These are phyloP conservation scores for Mucor plumbeus DNA, from an alignment of 371 early-diverging fungal species.

Conservation along the genomic window DNA sequence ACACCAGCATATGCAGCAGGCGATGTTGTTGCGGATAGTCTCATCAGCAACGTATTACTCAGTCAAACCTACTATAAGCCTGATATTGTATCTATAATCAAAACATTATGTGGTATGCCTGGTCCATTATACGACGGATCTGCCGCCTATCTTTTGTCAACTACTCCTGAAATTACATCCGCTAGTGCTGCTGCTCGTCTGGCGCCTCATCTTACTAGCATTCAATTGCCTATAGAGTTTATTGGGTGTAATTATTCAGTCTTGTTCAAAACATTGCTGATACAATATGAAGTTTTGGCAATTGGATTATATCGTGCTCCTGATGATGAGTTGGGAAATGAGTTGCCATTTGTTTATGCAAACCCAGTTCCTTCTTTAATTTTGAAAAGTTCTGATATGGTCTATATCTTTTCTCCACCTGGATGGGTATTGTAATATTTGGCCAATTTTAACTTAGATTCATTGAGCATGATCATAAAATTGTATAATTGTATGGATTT, in stretches of 20 bases:
- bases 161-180: constrained; percentile 22
- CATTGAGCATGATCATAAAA: too few relatives aligned
- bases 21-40: constrained; percentile 50
- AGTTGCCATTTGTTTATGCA: constrained; percentile 53
- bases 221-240: constrained; percentile 38
- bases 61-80: constrained; percentile 56
- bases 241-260: constrained; percentile 40
- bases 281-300: constrained; percentile 42
- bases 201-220: constrained; percentile 39
- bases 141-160: constrained; percentile 14
- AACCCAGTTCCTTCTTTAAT: constrained; percentile 51
- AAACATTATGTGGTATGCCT: constrained; percentile 54
- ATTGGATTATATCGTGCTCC: constrained; percentile 52
- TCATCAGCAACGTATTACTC: constrained; percentile 50
- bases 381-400: constrained; percentile 28
- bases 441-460: not conserved
- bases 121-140: constrained; percentile 37
- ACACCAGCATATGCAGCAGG: constrained; percentile 57
- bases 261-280: constrained; percentile 42
- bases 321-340: constrained; percentile 44
- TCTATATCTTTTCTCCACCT: constrained; percentile 33
- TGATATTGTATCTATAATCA: constrained; percentile 55
- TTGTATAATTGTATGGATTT: too few relatives aligned
- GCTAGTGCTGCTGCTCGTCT: constrained; percentile 29
- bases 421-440: constrained; percentile 20